Conservation (phyloP, 2,329 filamentous ascomycete genomes). For the Scedosporium aurantiacum region DNA sequence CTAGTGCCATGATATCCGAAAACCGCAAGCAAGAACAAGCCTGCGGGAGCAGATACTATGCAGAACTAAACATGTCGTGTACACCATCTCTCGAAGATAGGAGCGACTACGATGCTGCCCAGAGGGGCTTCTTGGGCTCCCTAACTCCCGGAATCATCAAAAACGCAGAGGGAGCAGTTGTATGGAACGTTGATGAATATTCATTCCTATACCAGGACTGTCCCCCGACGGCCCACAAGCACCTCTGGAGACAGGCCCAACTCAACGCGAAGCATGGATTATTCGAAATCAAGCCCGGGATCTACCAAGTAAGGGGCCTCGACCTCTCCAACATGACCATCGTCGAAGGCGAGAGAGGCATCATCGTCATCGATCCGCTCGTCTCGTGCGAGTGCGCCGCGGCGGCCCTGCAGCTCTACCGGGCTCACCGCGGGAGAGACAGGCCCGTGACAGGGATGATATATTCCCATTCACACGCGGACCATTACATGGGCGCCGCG, state of each 20-base stretch:
- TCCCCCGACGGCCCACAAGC: slow-evolving; percentile 8
- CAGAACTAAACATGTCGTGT: background rate
- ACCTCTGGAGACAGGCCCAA: slow-evolving; percentile 11
- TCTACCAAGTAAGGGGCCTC: slow-evolving; percentile 29
- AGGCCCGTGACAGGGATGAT: slow-evolving; percentile 21
- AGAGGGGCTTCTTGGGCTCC: slow-evolving; percentile 10
- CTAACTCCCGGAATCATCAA: slow-evolving; percentile 5
- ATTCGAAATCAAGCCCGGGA: slow-evolving; percentile 21
- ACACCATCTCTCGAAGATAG: background rate
- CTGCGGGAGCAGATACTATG: too few relatives aligned
- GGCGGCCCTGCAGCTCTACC: slow-evolving; percentile 23
- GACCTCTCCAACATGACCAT: slow-evolving; percentile 30
- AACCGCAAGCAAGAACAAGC: background rate
- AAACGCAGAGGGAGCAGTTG: slow-evolving; percentile 7
- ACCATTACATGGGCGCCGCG: slow-evolving; percentile 23
- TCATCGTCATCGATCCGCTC: slow-evolving; percentile 28
- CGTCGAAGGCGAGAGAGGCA: slow-evolving; percentile 21
- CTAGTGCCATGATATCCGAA: too few relatives aligned
- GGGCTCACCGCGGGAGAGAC: slow-evolving; percentile 11
- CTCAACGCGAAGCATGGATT: slow-evolving; percentile 17
- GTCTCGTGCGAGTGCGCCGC: slow-evolving; percentile 23
- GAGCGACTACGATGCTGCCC: slow-evolving; percentile 11
- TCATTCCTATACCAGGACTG: slow-evolving; percentile 8
- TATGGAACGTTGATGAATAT: slow-evolving; percentile 19
- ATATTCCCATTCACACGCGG: slow-evolving; percentile 29